Evolutionary conservation across 2,329 filamentous ascomycete genomes (phyloP).

Genomic region (Fusarium gaditjirri): DNA sequence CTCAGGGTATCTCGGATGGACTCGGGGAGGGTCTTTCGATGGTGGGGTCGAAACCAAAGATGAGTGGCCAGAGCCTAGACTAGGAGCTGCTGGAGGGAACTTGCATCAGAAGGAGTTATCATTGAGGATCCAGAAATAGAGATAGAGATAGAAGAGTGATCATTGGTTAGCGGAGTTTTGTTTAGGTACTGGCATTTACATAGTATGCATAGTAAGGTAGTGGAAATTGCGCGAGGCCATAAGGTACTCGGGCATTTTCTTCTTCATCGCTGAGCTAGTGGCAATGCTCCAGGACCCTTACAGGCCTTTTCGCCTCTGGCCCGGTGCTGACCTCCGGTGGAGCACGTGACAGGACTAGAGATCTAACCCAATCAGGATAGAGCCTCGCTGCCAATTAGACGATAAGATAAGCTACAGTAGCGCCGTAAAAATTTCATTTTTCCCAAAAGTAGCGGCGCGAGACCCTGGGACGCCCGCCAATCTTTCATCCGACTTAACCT

Average conservation of each 20-base stretch:
- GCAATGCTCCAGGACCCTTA: not conserved
- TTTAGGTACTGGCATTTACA: not conserved
- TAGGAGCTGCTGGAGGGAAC: not conserved
- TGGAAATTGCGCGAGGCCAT: not conserved
- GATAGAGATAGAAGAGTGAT: slow-evolving; percentile 8
- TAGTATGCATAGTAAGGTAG: not conserved
- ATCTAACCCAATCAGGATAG: slow-evolving; percentile 10
- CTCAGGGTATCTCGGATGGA: slow-evolving; percentile 75
- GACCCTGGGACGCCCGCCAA: slow-evolving; percentile 29
- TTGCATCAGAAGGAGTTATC: not conserved
- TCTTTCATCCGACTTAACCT: slow-evolving; percentile 27
- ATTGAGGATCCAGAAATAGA: slow-evolving; percentile 18
- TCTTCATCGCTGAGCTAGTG: not conserved
- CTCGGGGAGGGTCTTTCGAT: slow-evolving; percentile 54
- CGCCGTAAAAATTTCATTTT: slow-evolving; percentile 18
- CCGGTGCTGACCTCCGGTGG: not conserved
- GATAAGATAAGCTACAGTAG: slow-evolving; percentile 26
- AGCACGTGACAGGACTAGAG: slow-evolving; percentile 17
- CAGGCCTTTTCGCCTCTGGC: not conserved
- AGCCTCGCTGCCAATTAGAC: not conserved
- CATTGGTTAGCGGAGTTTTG: not conserved
- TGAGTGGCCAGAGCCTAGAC: not conserved
- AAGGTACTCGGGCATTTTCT: not conserved
- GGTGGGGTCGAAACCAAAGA: slow-evolving; percentile 30
- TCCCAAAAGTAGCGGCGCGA: slow-evolving; percentile 12